A percentile compares a stretch with the other conserved stretches of the same genome.
Conservation (phyloP, 139 green algal species). For the Coelastrella sp. region DNA sequence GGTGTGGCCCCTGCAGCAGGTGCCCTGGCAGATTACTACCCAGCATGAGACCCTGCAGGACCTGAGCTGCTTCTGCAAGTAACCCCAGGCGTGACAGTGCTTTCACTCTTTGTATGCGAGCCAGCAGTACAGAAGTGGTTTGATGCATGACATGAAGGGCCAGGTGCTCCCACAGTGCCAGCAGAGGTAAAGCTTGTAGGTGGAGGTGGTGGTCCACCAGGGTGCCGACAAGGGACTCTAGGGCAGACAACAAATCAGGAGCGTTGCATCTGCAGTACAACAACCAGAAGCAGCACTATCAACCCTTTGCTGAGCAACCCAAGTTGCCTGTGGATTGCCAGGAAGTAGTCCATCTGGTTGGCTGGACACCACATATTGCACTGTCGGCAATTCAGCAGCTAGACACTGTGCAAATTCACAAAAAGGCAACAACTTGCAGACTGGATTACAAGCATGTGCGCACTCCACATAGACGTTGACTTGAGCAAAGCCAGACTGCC, state of each 20-base stretch:
- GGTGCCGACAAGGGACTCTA: constrained; percentile 51
- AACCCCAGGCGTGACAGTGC: constrained; percentile 60
- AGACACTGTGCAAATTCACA: too few relatives aligned
- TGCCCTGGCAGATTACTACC: constrained; percentile 47
- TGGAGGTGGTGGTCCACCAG: constrained; percentile 57
- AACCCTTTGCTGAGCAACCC: too few relatives aligned
- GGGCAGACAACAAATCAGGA: constrained; percentile 57
- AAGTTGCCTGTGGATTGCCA: background rate
- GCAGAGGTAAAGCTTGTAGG: constrained; percentile 61
- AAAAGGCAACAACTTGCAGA: too few relatives aligned
- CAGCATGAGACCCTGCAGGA: constrained; percentile 56
- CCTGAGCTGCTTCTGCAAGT: constrained; percentile 49
- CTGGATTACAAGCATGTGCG: too few relatives aligned
- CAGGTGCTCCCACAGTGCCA: constrained; percentile 69
- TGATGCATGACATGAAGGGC: constrained; percentile 51
- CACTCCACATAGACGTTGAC: too few relatives aligned
- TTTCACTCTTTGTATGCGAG: constrained; percentile 39
- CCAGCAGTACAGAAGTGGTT: constrained; percentile 44
- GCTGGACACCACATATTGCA: too few relatives aligned
- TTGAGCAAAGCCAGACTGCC: too few relatives aligned
- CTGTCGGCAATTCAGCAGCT: too few relatives aligned
- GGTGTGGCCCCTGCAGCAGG: constrained; percentile 40
- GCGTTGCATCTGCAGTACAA: constrained; percentile 55
- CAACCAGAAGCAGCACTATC: too few relatives aligned
- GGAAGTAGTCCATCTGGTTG: too few relatives aligned